Percentiles rank a stretch among this genome's conserved stretches.
These are phyloP conservation scores for Aspergillus olivimuriae DNA, from an alignment of 495 filamentous ascomycete species.

Conservation along the genomic window DNA sequence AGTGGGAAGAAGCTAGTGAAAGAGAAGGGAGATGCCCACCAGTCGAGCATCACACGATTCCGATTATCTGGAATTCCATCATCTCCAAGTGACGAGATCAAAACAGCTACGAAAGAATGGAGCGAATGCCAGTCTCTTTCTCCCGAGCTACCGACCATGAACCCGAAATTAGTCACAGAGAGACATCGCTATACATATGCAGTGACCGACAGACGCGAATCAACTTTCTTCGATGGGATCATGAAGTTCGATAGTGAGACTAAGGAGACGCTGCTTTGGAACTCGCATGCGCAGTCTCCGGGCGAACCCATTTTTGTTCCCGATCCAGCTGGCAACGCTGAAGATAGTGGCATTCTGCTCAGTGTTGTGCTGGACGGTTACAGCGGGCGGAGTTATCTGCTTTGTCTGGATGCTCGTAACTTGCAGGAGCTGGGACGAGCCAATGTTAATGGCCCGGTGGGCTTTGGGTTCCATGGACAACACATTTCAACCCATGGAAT, in stretches of 20 bases:
- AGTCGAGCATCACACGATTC: conserved; percentile 40
- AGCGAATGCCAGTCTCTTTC: conserved; percentile 23
- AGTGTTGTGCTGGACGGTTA: conserved; percentile 65
- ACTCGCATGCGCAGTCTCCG: conserved; percentile 55
- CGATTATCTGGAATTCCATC: conserved; percentile 34
- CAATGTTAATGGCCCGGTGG: conserved; percentile 52
- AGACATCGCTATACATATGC: conserved; percentile 62
- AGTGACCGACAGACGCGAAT: conserved; percentile 47
- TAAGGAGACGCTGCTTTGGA: conserved; percentile 45
- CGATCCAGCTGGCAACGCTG: conserved; percentile 28
- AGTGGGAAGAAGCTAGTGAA: conserved; percentile 20
- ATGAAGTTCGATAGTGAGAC: conserved; percentile 61
- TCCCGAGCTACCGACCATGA: conserved; percentile 64
- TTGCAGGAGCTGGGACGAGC: conserved; percentile 64
- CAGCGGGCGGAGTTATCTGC: conserved; percentile 57
- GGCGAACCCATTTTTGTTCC: conserved; percentile 71
- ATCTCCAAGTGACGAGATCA: conserved; percentile 4
- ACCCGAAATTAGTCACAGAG: conserved; percentile 47
- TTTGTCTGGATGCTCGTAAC: conserved; percentile 59
- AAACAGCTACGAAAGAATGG: conserved; percentile 29
- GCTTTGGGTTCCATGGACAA: conserved; percentile 67
- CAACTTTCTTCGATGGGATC: conserved; percentile 59
- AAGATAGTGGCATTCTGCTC: conserved; percentile 67
- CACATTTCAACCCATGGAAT: conserved; percentile 37
- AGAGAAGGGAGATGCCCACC: conserved; percentile 24